phyloP scores from a whole-genome alignment of 306 rosid species.

The Corylus avellana region DNA sequence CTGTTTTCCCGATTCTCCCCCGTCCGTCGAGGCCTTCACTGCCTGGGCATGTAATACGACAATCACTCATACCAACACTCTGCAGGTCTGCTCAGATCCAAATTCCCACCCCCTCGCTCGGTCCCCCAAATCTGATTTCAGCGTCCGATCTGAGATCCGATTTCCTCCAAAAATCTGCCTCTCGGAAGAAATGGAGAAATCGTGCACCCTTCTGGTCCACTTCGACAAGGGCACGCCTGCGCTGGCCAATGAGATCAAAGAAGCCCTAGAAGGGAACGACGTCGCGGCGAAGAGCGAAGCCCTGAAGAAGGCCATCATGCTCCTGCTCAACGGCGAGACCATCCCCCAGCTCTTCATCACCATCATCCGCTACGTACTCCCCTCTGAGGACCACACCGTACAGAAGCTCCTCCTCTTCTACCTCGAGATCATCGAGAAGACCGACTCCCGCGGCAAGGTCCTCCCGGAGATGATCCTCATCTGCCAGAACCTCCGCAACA shows the following conservation, averaged over 20 bases:
- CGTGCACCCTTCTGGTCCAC: conserved; percentile 81
- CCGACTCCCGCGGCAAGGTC: conserved; percentile 81
- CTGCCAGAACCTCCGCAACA: conserved; percentile 94
- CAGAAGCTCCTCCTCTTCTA: conserved; percentile 95
- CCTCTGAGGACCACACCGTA: conserved; percentile 94
- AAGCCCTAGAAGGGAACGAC: conserved; percentile 85
- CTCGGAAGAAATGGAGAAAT: conserved; percentile 63
- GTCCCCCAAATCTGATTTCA: conserved; percentile 16
- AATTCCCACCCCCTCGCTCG: no score
- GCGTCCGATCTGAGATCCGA: conserved; percentile 22
- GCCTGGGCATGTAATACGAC: no score
- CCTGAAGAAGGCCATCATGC: conserved; percentile 83
- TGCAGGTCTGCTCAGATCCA: no score
- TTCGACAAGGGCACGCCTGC: conserved; percentile 95
- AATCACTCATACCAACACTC: no score
- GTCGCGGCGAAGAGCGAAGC: conserved; percentile 70
- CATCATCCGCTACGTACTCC: conserved; percentile 84
- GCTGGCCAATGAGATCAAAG: conserved; percentile 85
- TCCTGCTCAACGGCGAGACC: conserved; percentile 84
- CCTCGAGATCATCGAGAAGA: conserved; percentile 89
- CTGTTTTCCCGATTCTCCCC: no score
- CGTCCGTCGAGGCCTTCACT: no score
- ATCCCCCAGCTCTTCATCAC: conserved; percentile 94
- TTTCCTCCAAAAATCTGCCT: no score
- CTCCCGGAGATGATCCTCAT: conserved; percentile 97